phyloP scores from a whole-genome alignment of 2,329 filamentous ascomycete genomes.

The Pseudopithomyces maydicus region DNA sequence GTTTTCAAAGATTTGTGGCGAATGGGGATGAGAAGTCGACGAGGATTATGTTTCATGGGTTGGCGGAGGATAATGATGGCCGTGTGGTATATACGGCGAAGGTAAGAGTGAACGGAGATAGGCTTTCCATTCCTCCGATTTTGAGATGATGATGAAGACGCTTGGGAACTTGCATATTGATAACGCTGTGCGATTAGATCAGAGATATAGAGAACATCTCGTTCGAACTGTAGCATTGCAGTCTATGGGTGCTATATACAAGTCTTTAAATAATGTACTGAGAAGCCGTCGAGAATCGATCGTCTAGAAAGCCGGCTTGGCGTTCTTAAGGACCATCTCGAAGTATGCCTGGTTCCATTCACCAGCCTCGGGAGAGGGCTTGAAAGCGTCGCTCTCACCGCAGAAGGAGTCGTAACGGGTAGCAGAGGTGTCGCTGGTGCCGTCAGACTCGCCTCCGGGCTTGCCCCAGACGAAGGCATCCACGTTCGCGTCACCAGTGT shows the following conservation, averaged over 20 bases:
- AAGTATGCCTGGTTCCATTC: constrained; percentile 36
- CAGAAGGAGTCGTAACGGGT: constrained; percentile 12
- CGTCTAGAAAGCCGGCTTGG: constrained; percentile 16
- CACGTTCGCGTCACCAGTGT: constrained; percentile 28
- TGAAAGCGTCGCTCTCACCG: constrained; percentile 26
- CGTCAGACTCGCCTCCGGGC: constrained; percentile 36
- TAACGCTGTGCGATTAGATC: no score
- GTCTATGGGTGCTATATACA: constrained; percentile 2
- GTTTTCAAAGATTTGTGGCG: not conserved
- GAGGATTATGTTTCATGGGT: constrained; percentile 6
- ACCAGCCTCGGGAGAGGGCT: constrained; percentile 23
- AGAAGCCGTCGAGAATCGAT: not conserved
- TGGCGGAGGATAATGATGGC: not conserved
- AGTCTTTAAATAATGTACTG: not conserved
- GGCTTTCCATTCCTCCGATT: not conserved
- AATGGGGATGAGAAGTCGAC: not conserved
- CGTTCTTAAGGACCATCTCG: constrained; percentile 34
- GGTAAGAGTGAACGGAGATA: constrained; percentile 3
- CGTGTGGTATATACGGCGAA: constrained; percentile 3
- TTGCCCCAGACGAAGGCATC: constrained; percentile 40
- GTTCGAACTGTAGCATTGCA: not conserved
- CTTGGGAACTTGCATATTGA: no score
- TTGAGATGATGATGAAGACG: no score
- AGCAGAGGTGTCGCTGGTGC: constrained; percentile 10
- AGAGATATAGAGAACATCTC: no score